Conservation (phyloP, 257 asterid genomes). For the Gardenia jasminoides region DNA sequence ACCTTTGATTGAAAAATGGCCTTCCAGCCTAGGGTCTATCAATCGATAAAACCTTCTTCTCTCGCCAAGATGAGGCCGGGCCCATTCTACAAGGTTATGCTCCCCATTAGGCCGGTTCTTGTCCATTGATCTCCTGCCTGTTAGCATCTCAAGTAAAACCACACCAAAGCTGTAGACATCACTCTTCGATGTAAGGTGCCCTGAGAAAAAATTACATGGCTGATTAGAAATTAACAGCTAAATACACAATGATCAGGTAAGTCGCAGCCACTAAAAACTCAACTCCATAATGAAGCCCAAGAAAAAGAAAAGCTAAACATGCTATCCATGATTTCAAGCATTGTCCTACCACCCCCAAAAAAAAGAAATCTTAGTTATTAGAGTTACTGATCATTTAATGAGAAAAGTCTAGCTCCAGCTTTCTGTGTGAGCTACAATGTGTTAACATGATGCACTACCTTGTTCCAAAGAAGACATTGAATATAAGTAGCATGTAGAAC, state of each 20-base stretch:
- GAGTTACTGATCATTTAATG: not conserved
- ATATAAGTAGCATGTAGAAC: not conserved
- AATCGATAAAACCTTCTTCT: conserved; percentile 68
- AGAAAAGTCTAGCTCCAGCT: not conserved
- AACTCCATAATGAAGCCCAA: not conserved
- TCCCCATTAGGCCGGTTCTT: conserved; percentile 89
- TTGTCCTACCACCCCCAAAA: not conserved
- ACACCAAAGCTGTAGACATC: conserved; percentile 94
- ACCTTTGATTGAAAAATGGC: conserved; percentile 88
- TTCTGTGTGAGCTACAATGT: not conserved
- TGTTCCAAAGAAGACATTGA: no score
- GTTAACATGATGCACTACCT: not conserved
- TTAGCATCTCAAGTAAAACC: conserved; percentile 86
- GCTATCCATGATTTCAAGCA: not conserved
- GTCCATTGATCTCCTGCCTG: conserved; percentile 97
- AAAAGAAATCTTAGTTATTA: not conserved
- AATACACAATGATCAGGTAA: not conserved
- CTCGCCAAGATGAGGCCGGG: conserved; percentile 84
- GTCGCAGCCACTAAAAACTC: not conserved
- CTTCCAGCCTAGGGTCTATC: conserved; percentile 93
- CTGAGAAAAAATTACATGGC: conserved; percentile 33
- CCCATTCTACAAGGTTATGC: conserved; percentile 96
- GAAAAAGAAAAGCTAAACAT: not conserved
- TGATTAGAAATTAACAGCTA: not conserved
- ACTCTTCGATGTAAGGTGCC: conserved; percentile 95